Evolutionary conservation across 1,284 basidiomycete species (phyloP).

Genomic region (Rhodotorula sp.): DNA sequence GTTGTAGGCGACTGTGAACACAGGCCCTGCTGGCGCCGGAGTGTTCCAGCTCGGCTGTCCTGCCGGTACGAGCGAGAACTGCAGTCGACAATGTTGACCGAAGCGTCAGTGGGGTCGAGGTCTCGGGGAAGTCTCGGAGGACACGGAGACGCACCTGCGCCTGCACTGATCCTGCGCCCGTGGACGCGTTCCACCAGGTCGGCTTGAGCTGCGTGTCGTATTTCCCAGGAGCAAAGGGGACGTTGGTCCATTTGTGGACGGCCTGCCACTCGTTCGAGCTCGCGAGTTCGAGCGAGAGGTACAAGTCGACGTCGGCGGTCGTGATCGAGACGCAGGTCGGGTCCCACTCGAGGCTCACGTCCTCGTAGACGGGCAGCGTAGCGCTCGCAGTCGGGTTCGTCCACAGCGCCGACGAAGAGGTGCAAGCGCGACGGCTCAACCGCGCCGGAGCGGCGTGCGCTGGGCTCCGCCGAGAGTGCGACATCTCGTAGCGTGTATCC

Average conservation of each 20-base stretch:
- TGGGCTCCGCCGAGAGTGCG: not conserved
- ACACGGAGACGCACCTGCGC: constrained; percentile 27
- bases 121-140: too few relatives aligned
- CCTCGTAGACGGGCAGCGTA: constrained; percentile 32
- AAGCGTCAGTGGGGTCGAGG: too few relatives aligned
- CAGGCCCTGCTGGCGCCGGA: constrained; percentile 28
- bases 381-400: constrained; percentile 16
- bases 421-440: constrained; percentile 7
- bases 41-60: constrained; percentile 41
- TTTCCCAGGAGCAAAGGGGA: constrained; percentile 17
- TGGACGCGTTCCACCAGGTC: constrained; percentile 39
- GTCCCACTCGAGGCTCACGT: constrained; percentile 26
- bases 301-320: constrained; percentile 30
- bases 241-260: constrained; percentile 35
- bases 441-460: not conserved
- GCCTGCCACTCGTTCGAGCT: constrained; percentile 13
- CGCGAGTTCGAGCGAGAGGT: constrained; percentile 26
- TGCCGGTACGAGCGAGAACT: constrained; percentile 31
- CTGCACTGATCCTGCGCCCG: constrained; percentile 30
- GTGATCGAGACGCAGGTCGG: constrained; percentile 19
- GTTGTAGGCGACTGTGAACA: constrained; percentile 39
- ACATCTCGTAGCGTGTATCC: not conserved
- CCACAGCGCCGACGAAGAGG: constrained; percentile 23
- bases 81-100: not conserved
- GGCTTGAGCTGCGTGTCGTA: constrained; percentile 35